These are phyloP conservation scores for Penicillium chermesinum DNA, from an alignment of 495 filamentous ascomycete species.

Conservation along the genomic window DNA sequence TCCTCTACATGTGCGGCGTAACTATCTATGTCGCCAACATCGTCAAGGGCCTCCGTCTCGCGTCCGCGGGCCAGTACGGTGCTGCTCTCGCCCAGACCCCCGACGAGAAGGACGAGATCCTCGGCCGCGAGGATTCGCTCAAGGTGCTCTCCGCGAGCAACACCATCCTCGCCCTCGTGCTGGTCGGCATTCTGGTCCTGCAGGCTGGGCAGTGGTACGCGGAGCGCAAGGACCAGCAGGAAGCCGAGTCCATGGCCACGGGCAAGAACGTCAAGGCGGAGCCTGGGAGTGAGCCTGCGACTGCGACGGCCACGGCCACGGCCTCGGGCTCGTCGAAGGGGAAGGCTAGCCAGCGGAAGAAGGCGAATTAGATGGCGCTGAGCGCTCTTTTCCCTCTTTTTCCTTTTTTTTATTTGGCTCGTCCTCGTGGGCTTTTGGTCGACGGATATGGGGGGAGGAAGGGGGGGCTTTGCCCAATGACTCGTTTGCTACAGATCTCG, in stretches of 20 bases:
- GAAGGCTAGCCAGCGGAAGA: constrained; percentile 25
- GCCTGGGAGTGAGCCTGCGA: constrained; percentile 2
- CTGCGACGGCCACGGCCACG: not conserved
- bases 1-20: constrained; percentile 86
- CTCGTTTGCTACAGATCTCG: too few species aligned
- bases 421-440: too few species aligned
- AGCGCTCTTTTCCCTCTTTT: not conserved
- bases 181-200: constrained; percentile 84
- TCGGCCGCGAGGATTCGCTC: constrained; percentile 77
- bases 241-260: constrained; percentile 55
- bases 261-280: constrained; percentile 44
- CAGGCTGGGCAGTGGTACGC: constrained; percentile 99
- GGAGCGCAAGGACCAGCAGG: constrained; percentile 82
- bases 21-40: constrained; percentile 93
- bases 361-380: constrained; percentile 11
- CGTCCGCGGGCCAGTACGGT: constrained; percentile 53
- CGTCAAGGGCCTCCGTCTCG: constrained; percentile 81
- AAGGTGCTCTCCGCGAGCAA: constrained; percentile 93
- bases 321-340: constrained; percentile 5
- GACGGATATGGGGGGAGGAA: too few species aligned
- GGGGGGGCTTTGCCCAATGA: too few species aligned
- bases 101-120: constrained; percentile 37
- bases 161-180: constrained; percentile 85
- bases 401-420: not conserved
- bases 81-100: constrained; percentile 35